Evolutionary conservation across 208 protist species (phyloP), one percentile per base, ranked within the genome.

Genomic region (Acanthamoeba triangularis): DNA sequence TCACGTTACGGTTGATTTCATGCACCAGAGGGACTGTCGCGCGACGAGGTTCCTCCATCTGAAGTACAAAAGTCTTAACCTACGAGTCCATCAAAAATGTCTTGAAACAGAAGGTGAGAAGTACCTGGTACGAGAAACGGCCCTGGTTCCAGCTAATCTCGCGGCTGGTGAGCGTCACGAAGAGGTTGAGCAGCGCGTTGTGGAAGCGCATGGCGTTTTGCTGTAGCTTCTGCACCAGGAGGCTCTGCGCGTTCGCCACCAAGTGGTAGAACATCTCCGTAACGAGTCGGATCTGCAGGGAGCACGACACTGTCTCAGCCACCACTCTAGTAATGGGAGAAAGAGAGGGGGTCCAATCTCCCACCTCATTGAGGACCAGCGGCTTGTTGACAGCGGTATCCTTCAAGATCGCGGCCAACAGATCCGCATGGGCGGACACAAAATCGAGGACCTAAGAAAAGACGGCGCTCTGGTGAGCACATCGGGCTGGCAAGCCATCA

Each of bases 261-360:
- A 95, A 72, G 52, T 80, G 91, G 49, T 56, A 95, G 91, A 95
- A 95, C 69, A 95, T 47, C 47, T 87, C 63, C 23, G 72, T 69
- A 30, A 95, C 63, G 16, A 95, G 72, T 14, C 54, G 72, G 30
- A 69, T 63, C 80, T 90, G 30, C 25, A 63, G 47, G n/a, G 78
- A 76, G 8, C 28, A 44, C 23, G 47, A 18, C 13, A 11, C 14
- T 52, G n/a, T n/a, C 16, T 28, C 1, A 61, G 20, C 16, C 56
- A 61, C 20, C 16, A 18, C 56, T n/a, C n/a, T 23, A 72, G 63
- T 30, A 72, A 16, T 14, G 80, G 28, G 14, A 44, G 8, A 61
- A 47, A 10, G 2, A 56, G 78, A 61, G n/a, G 49, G 25, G 16
- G 41, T n/a, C 3, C 56, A 16, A 28, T 4, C n/a, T n/a, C 25